These are phyloP conservation scores for Coleophoma eucalyptorum DNA, from an alignment of 2,329 filamentous ascomycete genomes.

Conservation along the genomic window DNA sequence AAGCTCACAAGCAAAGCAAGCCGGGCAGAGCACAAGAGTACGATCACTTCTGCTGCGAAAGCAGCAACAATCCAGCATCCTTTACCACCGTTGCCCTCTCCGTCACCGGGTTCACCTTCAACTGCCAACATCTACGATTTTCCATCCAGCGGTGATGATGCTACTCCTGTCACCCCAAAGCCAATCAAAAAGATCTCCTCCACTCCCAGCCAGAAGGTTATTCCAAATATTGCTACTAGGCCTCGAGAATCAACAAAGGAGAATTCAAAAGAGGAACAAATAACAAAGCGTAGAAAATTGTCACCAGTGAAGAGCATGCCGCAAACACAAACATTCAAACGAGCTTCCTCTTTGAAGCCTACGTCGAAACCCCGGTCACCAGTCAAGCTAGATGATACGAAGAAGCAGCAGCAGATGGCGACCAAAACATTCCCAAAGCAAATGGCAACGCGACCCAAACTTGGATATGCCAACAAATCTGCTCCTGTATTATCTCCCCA, in stretches of 20 bases:
- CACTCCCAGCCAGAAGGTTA: conserved; percentile 2
- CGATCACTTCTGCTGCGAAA: background rate
- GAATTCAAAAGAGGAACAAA: background rate
- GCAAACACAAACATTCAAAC: background rate
- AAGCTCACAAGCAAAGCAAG: background rate
- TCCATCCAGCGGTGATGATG: conserved; percentile 16
- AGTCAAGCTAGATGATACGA: too few species aligned
- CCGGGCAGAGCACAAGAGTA: too few species aligned
- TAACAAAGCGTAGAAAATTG: conserved; percentile 19
- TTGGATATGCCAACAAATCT: conserved; percentile 2
- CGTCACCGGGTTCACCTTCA: conserved; percentile 3
- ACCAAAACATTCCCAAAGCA: conserved; percentile 8
- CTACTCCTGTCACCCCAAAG: conserved; percentile 7
- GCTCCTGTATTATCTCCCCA: conserved; percentile 3
- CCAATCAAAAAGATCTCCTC: conserved; percentile 2
- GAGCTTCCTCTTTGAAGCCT: background rate
- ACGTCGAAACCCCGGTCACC: background rate
- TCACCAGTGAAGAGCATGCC: conserved; percentile 9
- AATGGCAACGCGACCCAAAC: conserved; percentile 15
- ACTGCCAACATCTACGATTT: conserved; percentile 17
- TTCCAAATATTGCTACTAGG: background rate
- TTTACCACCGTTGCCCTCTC: background rate
- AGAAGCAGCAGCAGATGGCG: background rate
- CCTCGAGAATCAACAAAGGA: too few species aligned
- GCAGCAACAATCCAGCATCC: background rate